Base-by-base conservation (phyloP, 306 rosid genomes). In the Oxytropis ochrocephala region DNA sequence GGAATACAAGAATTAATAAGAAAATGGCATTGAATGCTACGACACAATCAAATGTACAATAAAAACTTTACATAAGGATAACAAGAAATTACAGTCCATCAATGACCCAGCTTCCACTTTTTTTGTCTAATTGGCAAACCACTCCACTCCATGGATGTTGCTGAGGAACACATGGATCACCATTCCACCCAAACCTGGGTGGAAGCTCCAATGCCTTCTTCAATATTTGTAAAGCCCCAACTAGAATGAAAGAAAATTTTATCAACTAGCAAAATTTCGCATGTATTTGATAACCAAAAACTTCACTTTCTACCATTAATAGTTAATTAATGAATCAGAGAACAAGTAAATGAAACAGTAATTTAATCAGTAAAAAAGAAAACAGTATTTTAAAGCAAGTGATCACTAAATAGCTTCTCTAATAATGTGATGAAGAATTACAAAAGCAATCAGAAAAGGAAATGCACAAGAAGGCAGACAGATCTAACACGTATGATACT, bases 131-230 rank as follows among this genome's bases (percentile, higher is more conserved):
- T 54, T 82, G 95, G 80, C 96, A 89, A 63, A 84, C 91, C 13
- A 85, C 92, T 76, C 98, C 98, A 41, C 82, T 85, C 96, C 96
- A 92, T 19, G 98, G 98, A 81, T 89, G 98, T 64, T 92, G 88
- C 63, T 88, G 93, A 56, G 98, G 98, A 76, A 88, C 95, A 44
- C 98, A 92, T 4, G 96, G 98, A 92, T 92, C 98, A 46, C 98
- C 98, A 35, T 92, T 89, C 98, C 98, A 92, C 42, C 98, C 96
- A 60, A 92, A 78, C 65, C 96, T 88, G 33, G 80, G 81, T 30
- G 98, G 98, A 67, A 92, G 96, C 13, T 84, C 96, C 87, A 92
- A 77, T 33, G 95, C 75, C 76, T 29, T 72, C 89, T 89, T 92
- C 80, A 88, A 67, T 52, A 74, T 51, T 69, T 78, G 95, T 77